These are phyloP conservation scores for Pachysolen tannophilus DNA, from an alignment of 805 yeast genomes.

Conservation along the genomic window DNA sequence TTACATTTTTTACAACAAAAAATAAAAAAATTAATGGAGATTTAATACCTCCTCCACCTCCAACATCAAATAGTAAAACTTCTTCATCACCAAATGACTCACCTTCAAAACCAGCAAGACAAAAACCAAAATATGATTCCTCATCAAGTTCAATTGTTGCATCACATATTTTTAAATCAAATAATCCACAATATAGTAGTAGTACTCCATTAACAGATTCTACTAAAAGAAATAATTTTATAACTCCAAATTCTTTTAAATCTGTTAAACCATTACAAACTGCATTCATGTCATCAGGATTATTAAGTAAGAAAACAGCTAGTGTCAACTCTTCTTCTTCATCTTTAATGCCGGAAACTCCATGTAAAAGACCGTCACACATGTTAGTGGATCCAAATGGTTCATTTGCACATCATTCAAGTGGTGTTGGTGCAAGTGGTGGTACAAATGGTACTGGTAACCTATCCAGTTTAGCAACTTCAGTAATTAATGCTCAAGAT, in stretches of 20 bases:
- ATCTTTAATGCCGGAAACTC: conserved; percentile 52
- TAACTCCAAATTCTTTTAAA: conserved; percentile 51
- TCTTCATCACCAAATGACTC: conserved; percentile 18
- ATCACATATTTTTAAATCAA: conserved; percentile 3
- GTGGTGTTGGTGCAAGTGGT: conserved; percentile 10
- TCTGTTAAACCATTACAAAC: conserved; percentile 80
- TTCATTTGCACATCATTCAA: conserved; percentile 11
- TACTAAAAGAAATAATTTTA: conserved; percentile 16
- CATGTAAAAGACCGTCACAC: conserved; percentile 41
- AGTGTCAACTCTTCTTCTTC: conserved; percentile 5
- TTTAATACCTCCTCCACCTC: conserved; percentile 7
- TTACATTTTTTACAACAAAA: background rate
- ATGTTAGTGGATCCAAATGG: conserved; percentile 19
- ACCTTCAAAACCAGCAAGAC: conserved; percentile 25
- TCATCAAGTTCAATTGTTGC: conserved; percentile 6
- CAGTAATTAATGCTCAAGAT: conserved; percentile 19
- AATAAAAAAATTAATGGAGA: conserved; percentile 2
- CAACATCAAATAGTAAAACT: conserved; percentile 6
- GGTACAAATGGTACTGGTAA: conserved; percentile 9
- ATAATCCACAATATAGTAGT: conserved; percentile 1
- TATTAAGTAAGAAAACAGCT: conserved; percentile 50
- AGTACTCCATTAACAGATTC: conserved; percentile 7
- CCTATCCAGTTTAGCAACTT: conserved; percentile 20
- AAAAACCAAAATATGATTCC: conserved; percentile 13
- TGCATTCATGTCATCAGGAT: conserved; percentile 71